Evolutionary conservation across 2,329 filamentous ascomycete species (phyloP), one percentile per base, ranked within the genome.

Genomic region (Nemania abortiva): DNA sequence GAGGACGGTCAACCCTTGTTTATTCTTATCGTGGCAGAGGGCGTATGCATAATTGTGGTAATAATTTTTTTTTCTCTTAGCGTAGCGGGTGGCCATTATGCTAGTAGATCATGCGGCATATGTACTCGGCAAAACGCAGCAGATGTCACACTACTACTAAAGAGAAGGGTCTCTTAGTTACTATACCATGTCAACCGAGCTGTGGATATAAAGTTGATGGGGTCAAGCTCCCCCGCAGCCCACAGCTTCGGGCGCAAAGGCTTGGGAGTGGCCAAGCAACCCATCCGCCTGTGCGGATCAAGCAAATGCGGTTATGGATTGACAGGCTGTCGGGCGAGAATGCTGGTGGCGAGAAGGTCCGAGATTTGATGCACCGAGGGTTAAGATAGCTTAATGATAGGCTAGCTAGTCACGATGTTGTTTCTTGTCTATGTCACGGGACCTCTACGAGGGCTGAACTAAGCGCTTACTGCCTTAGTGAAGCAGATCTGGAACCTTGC

Each of bases 231-330:
- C 59, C 37, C 60, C 47, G 27, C 47, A 49, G 37, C 52, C 52
- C 58, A 42, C 57, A 27, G 13, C 20, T 56, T 63, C 22, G 45
- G 54, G 29, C 62, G 54, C 62, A 49, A 57, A 59, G 63, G 27
- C 29, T 59, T 53, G 49, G 22, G 31, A 59, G 27, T 54, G 63
- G 24, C 55, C 55, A 34, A 34, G 52, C 39, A 49, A 68, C 49
- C 56, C 37, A 58, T 68, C 66, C 61, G 62, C 62, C 66, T 34
- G 49, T 47, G 62, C 63, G 61, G 66, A 69, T 65, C 56, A 66
- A 10, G 37, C 45, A 65, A 61, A 56, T 58, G 7, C 66, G 56
- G 39, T 34, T 50, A 55, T 42, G 50, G 60, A 57, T 60, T 45
- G 27, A 65, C 50, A 65, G 66, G 66, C 62, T 65, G 34, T 31